phyloP scores from a whole-genome alignment of 2,329 filamentous ascomycete genomes.

The Fusarium scirpi region DNA sequence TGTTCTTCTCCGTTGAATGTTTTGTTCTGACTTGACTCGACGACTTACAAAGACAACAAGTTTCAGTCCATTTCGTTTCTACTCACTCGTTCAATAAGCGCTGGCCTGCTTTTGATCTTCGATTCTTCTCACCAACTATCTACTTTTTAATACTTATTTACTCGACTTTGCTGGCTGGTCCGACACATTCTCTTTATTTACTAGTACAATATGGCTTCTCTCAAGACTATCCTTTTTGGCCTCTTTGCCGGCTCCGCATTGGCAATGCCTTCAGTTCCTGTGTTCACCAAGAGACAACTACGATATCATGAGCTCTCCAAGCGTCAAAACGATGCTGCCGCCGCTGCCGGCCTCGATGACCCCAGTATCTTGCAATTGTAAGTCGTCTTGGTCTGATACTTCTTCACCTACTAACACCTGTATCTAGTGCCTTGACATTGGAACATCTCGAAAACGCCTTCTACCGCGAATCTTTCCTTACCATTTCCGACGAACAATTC shows the following conservation, averaged over 20 bases:
- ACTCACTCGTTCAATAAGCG: conserved; percentile 38
- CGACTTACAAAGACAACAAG: conserved; percentile 21
- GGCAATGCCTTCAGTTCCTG: conserved; percentile 61
- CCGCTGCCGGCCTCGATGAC: conserved; percentile 61
- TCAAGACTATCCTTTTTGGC: conserved; percentile 59
- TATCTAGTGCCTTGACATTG: conserved; percentile 70
- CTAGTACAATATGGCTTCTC: conserved; percentile 49
- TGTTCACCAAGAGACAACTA: conserved; percentile 59
- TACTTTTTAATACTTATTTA: conserved; percentile 22
- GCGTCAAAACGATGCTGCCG: conserved; percentile 63
- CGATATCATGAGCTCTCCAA: conserved; percentile 61
- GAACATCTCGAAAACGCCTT: conserved; percentile 81
- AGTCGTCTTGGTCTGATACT: conserved; percentile 41
- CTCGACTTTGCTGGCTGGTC: conserved; percentile 41
- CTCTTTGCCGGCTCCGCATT: conserved; percentile 59
- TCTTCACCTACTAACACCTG: not conserved
- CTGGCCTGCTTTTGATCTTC: conserved; percentile 42
- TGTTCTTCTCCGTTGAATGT: not conserved
- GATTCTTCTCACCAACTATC: conserved; percentile 8
- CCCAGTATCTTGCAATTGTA: conserved; percentile 71
- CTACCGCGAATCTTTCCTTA: conserved; percentile 77
- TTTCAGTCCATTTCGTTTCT: conserved; percentile 34
- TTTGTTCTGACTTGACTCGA: conserved; percentile 24
- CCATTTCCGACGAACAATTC: conserved; percentile 75
- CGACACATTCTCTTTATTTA: conserved; percentile 29